phyloP scores from a whole-genome alignment of 306 rosid species.

The Lupinus albus region DNA sequence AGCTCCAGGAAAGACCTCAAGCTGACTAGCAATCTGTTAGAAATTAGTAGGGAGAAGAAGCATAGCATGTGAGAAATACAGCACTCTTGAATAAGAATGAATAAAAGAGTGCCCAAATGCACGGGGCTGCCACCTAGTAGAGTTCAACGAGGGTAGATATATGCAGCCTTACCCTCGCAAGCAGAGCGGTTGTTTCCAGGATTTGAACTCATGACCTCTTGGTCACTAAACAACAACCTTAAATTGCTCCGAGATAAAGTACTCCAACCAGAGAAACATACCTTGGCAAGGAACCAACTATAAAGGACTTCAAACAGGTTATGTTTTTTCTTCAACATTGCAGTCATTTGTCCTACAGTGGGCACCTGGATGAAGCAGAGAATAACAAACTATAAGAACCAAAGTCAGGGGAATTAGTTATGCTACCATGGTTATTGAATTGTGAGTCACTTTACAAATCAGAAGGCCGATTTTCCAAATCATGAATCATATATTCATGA shows the following conservation, averaged over 20 bases:
- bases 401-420: slow-evolving; percentile 23
- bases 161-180: no score
- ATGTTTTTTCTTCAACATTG: slow-evolving; percentile 78
- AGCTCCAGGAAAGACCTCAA: slow-evolving; percentile 89
- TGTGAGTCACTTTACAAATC: no score
- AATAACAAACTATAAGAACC: slow-evolving; percentile 34
- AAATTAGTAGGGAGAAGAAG: slow-evolving; percentile 20
- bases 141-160: no score
- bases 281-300: slow-evolving; percentile 98
- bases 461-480: neutral
- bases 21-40: slow-evolving; percentile 78
- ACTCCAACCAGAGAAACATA: slow-evolving; percentile 53
- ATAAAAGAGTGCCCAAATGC: no score
- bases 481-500: neutral
- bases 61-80: slow-evolving; percentile 21
- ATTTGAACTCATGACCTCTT: no score
- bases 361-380: slow-evolving; percentile 65
- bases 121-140: no score
- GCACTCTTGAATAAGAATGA: slow-evolving; percentile 27
- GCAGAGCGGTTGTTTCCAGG: no score
- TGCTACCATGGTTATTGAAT: neutral
- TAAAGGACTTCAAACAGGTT: slow-evolving; percentile 81
- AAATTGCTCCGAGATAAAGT: no score
- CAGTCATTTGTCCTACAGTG: slow-evolving; percentile 74
- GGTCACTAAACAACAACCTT: no score